Evolutionary conservation across 495 filamentous ascomycete genomes (phyloP).

Genomic region (Penicillium turbatum): DNA sequence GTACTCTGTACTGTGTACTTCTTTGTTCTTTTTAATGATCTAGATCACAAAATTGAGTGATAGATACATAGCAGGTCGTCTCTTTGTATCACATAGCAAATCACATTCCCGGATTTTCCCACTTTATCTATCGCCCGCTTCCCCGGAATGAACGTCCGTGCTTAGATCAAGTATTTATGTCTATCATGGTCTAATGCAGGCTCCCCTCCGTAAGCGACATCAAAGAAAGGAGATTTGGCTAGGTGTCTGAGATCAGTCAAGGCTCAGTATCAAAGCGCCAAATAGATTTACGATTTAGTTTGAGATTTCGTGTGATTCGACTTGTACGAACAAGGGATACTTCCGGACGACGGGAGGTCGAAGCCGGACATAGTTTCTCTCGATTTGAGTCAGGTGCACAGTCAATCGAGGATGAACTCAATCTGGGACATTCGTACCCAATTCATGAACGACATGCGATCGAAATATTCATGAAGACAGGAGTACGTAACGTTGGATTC

Average conservation of each 20-base stretch:
- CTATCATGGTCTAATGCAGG: neutral
- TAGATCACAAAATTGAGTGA: constrained; percentile 2
- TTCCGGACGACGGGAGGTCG: constrained; percentile 15
- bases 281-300: neutral
- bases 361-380: constrained; percentile 21
- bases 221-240: neutral
- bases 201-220: neutral
- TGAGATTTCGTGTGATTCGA: constrained; percentile 1
- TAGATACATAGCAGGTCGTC: neutral
- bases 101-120: constrained; percentile 16
- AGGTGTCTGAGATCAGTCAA: neutral
- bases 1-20: no score
- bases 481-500: neutral
- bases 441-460: neutral
- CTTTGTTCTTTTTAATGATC: constrained; percentile 3
- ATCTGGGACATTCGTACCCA: constrained; percentile 15
- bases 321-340: constrained; percentile 23
- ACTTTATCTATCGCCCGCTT: constrained; percentile 18
- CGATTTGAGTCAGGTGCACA: constrained; percentile 20
- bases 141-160: constrained; percentile 11
- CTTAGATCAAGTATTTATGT: constrained; percentile 8
- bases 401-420: constrained; percentile 13
- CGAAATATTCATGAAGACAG: neutral
- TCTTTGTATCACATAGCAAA: constrained; percentile 19
- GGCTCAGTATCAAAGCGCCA: neutral